Conservation (phyloP, 495 filamentous ascomycete genomes). For the Neurospora tetrasperma region DNA sequence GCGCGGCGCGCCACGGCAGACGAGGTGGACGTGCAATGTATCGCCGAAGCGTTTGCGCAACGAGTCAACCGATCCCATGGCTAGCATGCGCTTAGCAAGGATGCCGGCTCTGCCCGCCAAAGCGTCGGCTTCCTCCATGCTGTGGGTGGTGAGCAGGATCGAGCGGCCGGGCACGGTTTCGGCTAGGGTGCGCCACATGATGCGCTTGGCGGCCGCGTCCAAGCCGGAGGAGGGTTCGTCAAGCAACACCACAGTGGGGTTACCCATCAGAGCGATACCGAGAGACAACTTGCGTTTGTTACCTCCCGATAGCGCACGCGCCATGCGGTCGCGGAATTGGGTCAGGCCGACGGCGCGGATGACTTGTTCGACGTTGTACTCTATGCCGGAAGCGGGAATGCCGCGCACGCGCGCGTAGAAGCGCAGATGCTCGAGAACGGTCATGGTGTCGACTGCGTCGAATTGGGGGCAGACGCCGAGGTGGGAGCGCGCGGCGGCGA, state of each 20-base stretch:
- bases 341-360: constrained; percentile 50
- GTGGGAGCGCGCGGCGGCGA: constrained; percentile 54
- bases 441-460: constrained; percentile 60
- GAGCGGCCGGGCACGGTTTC: constrained; percentile 47
- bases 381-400: constrained; percentile 40
- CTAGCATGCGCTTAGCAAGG: constrained; percentile 60
- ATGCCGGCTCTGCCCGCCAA: constrained; percentile 62
- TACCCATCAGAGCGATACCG: constrained; percentile 65
- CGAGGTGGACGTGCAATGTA: constrained; percentile 56
- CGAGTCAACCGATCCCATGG: constrained; percentile 52
- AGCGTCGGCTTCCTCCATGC: constrained; percentile 73
- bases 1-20: constrained; percentile 62
- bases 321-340: constrained; percentile 48
- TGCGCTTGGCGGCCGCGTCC: constrained; percentile 61
- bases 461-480: constrained; percentile 76
- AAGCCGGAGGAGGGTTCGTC: constrained; percentile 63
- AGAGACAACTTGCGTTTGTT: constrained; percentile 65
- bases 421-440: constrained; percentile 55
- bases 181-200: constrained; percentile 64
- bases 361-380: constrained; percentile 51
- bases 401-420: constrained; percentile 69
- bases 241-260: constrained; percentile 59
- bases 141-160: constrained; percentile 66
- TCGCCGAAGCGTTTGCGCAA: constrained; percentile 52
- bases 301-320: constrained; percentile 57